Evolutionary conservation across 768 basidiomycete genomes (phyloP), one percentile per base, ranked within the genome.

Genomic region (Hortiboletus campestris): DNA sequence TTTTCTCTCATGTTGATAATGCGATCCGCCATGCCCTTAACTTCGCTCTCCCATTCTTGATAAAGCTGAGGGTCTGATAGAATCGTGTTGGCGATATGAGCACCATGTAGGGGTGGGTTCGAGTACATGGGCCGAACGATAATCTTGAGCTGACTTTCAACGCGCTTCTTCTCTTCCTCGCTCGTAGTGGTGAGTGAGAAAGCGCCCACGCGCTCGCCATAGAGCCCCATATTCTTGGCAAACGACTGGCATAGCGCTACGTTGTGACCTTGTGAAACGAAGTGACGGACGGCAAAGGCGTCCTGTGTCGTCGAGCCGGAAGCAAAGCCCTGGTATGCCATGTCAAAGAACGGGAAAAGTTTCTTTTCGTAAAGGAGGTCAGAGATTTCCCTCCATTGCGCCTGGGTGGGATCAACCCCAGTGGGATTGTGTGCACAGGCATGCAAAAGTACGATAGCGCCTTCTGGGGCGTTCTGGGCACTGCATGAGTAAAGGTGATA

Each of bases 361-460:
- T 85, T 84, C 78, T 84, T 91, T 77, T 93, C 89, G 68, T 91
- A 86, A 63, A 96, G 75, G 56, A 98, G 78, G 64, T 93, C 82
- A 41, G 91, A 93, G 58, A 99, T 85, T 71, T 91, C 83, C 57
- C 80, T 81, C 97, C 97, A 99, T 76, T 99, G 94, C 47, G 85
- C 86, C 20, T 80, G 83, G 11, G 95, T 97, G 31, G 94, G 95
- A 76, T 99, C 97, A 62, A 98, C 83, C 58, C 97, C 96, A 36
- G 94, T 95, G n/a, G 96, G 96, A 76, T 99, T 99, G 81, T 98
- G 94, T 28, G 96, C 97, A 74, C 97, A 98, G 4, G 96, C 96
- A 66, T 98, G 96, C 19, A 99, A 77, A 56, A 98, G 81, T 14
- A 98, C 89, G 59, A 96, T 84, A 35, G 94, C 84, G 53, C 84